Base-by-base conservation (phyloP, 345 rosid genomes). In the Excoecaria agallocha region DNA sequence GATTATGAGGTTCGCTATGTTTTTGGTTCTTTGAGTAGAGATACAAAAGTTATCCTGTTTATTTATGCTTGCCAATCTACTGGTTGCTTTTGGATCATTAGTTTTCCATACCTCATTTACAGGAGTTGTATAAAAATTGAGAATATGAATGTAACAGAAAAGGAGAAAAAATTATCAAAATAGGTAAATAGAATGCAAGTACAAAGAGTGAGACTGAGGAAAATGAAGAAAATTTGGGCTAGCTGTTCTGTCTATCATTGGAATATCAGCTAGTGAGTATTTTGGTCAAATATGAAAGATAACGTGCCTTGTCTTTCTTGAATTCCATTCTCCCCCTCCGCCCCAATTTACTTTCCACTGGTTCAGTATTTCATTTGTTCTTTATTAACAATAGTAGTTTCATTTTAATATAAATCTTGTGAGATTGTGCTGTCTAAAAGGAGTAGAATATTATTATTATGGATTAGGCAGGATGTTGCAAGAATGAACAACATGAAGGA, bases 81-180 rank as follows among this genome's bases (percentile, higher is more conserved):
- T 43, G 39, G 54, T 38, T 66, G 66, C 30, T 1, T 11, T 24
- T 65, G 39, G 16, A 59, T 13, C n/a, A 22, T 49, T 19, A 20
- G 25, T 72, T 60, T 59, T 46, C 46, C 49, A n/a, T 30, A 45
- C 67, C 35, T 60, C 49, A 71, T 45, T 30, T 37, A 24, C 49
- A 35, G 19, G 46, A 43, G 41, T 20, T 25, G 37, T 55, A 19
- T 52, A 12, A 5, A 48, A 22, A 59, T 3, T 45, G 43, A 43
- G 55, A 71, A 41, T 37, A 13, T 59, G 67, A 59, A 68, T 13
- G 25, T 37, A 68, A 3, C 9, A 25, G 9, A 24, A 49, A 51
- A 49, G 1, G 9, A 25, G 10, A 49, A 49, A 51, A 48, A 17
- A 67, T 41, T 16, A 20, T 49, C 22, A 56, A 43, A 13, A 24